A percentile compares a stretch with the other conserved stretches of the same genome.
These are phyloP conservation scores for Neurospora sp. DNA, from an alignment of 495 filamentous ascomycete species.

Conservation along the genomic window DNA sequence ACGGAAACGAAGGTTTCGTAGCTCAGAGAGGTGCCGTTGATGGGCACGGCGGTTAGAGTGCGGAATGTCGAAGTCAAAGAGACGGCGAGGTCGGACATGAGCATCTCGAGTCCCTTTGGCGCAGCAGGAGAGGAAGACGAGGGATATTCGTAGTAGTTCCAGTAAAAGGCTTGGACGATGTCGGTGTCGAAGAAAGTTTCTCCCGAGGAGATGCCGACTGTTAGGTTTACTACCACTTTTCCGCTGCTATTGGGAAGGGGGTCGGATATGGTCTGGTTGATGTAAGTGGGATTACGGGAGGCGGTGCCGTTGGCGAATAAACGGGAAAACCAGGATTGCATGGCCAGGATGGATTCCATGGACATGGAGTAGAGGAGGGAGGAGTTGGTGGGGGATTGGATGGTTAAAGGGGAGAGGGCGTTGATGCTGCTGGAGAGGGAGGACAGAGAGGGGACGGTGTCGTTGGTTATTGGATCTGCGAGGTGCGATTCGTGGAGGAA, in stretches of 20 bases:
- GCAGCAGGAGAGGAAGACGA: background rate
- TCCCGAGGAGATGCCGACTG: conserved; percentile 15
- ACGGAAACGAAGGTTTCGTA: conserved; percentile 4
- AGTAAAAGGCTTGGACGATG: conserved; percentile 21
- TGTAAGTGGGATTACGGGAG: background rate
- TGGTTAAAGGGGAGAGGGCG: background rate
- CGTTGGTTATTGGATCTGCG: background rate
- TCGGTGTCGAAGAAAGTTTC: conserved; percentile 19
- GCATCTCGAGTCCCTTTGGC: conserved; percentile 7
- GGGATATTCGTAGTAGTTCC: conserved; percentile 20
- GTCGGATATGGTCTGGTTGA: conserved; percentile 8
- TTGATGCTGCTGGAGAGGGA: background rate
- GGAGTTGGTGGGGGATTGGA: conserved; percentile 3
- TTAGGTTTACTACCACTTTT: conserved; percentile 15
- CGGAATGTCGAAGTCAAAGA: conserved; percentile 1
- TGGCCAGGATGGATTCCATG: conserved; percentile 6
- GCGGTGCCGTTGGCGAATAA: conserved; percentile 14
- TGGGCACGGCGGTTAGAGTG: background rate
- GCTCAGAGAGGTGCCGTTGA: conserved; percentile 1
- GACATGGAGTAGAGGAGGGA: background rate
- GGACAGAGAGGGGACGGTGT: background rate
- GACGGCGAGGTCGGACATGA: conserved; percentile 8
- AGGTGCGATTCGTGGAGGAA: conserved; percentile 10
- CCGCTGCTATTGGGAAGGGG: no score
- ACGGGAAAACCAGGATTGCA: conserved; percentile 12